Base-by-base conservation (phyloP, 768 basidiomycete species). In the Lentinula lateritia region DNA sequence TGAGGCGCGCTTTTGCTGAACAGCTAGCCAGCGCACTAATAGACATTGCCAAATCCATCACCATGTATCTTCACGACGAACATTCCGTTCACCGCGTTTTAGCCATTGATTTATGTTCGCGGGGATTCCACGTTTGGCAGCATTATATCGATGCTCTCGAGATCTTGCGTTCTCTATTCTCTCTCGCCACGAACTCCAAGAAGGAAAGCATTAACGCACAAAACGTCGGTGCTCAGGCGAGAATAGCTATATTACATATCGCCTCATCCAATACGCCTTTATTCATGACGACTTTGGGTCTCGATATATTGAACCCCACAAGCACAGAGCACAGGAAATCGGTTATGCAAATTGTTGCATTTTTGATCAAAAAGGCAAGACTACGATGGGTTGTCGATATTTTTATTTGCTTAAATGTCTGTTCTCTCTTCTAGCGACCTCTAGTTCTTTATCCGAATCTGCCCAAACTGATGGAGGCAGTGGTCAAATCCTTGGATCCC, bases 401-500 rank as follows among this genome's bases (percentile, higher is more conserved):
- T 18, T 23, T 7, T 48, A 6, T 48, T 48, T 18, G 2, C 32
- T 12, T 2, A 55, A 23, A 12, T 36, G 43, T 52, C 41, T 60
- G 15, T 41, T 57, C 38, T 15, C 38, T 2, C 15, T 45, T 6
- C n/a, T 66, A 94, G 90, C 88, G 90, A 67, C 95, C 95, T 1
- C 76, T 91, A 32, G 86, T 96, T 7, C 76, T 98, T 46, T 89
- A 93, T 65, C 84, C 91, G 3, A 90, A 89, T 66, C 76, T 98
- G 32, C 90, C 95, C 0, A 83, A 87, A 45, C 76, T 98, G 50
- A 89, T 94, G 73, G 97, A 98, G 70, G 94, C 95, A 1, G 94
- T 98, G 0, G 95, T 98, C 16, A 95, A 95, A 70, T 97, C 94
- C 0, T 78, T 99, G 60, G 96, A 99, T 74, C 97, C 97, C 15